Base-by-base conservation (phyloP, 2,329 filamentous ascomycete genomes). In the Xylariaceae sp. region DNA sequence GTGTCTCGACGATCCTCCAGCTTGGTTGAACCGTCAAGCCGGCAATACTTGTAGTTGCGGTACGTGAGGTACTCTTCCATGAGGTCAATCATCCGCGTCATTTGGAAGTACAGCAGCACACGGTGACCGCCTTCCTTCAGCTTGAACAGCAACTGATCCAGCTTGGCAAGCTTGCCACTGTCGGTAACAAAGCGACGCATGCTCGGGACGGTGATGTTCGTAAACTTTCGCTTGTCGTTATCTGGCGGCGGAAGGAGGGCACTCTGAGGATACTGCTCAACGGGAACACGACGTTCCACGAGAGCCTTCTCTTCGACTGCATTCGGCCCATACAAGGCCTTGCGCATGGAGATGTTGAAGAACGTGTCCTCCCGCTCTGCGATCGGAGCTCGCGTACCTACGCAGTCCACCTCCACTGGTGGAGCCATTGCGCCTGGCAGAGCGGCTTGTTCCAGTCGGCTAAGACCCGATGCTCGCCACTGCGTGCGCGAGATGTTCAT, bases 51-150 rank as follows among this genome's bases (percentile, higher is more conserved):
- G 81, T 95, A 97, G 67, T 97, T 96, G 61, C 92, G 87, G 68
- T 97, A 97, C 0, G 92, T 97, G 43, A 98, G 73, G 55, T 97
- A 98, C 65, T 98, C 92, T 63, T 98, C 92, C 86, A 97, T 97
- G 44, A 98, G 71, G 61, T 98, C 90, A 59, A 98, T 97, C 92
- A 98, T 98, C 59, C 87, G 85, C 3, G 92, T 98, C 92, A 98
- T 98, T 71, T 98, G 92, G 85, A 98, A 98, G 73, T 98, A 98
- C 14, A 98, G 71, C 38, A 98, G 72, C 15, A 98, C 92, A 57
- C 92, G 88, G 54, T 98, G 92, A 24, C 85, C 85, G 47, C 85
- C 86, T 46, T 88, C 84, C 73, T 97, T 98, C 56, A 98, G 81
- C 61, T 88, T 77, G 60, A 85, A 85, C 11, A 98, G 74, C 13